Base-by-base conservation (phyloP, 192 early-diverging fungal genomes). In the Coemansia guatemalensis region DNA sequence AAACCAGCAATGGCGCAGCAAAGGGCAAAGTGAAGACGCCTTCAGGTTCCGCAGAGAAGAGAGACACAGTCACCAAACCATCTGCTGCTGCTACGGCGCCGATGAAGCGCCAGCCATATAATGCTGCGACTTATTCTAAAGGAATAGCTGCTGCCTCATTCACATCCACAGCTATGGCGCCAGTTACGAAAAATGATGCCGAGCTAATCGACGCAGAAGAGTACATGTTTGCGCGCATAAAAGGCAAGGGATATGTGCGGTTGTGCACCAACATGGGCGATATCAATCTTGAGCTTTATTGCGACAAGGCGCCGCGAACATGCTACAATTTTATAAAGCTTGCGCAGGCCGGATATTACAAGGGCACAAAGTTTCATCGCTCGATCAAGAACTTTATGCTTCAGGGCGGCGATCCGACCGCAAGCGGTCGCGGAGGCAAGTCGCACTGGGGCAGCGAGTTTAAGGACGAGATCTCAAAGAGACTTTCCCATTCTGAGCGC, bases 351-450 rank as follows among this genome's bases (percentile, higher is more conserved):
- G 93, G 89, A 8, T 95, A 96, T 59, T 98, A 98, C 84, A 90
- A 92, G 23, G 78, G 82, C 26, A 83, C 87, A 8, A 75, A 82
- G 12, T 98, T 98, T 72, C 96, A 98, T 69, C 85, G 96, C 48
- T 87, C 83, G 56, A 91, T 93, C 32, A 87, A 86, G 44, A 88
- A 98, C 73, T 99, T 98, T 74, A 95, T 99, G 93, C 87, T 99
- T 32, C 97, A 99, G 85, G 95, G 94, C 51, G 93, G 94, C 52
- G 95, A 99, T 75, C 97, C 96, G 22, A 97, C 96, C 3, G 94
- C 89, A 23, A 98, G 93, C 12, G 95, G 95, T 14, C 83, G 88
- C 25, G 95, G 95, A 29, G 96, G 97, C 9, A 84, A 87, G 74
- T 91, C 87, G 24, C 84, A 58, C 65, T 92, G 85, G 86, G 77